Conservation (phyloP, 129 eudicot genomes). For the Scalesia atractyloides region DNA sequence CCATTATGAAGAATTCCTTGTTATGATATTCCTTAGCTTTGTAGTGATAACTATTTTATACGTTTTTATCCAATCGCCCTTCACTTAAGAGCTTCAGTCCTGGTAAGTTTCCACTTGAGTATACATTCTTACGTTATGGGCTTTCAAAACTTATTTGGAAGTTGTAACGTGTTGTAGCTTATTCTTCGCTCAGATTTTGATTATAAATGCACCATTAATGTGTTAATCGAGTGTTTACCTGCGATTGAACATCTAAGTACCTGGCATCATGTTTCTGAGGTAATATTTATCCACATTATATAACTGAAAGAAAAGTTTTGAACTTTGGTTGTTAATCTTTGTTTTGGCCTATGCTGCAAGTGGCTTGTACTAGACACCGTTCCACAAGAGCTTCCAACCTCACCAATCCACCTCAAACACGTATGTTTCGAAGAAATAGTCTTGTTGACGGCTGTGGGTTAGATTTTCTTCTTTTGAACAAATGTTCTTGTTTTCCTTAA, state of each 20-base stretch:
- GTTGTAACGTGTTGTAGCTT: background rate
- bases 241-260: constrained; percentile 6
- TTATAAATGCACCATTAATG: background rate
- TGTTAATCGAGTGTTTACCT: constrained; percentile 16
- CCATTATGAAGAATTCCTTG: too few species aligned
- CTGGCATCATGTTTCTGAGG: background rate
- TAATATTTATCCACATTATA: constrained; percentile 7
- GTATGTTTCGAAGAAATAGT: background rate
- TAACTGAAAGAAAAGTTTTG: background rate
- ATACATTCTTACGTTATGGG: background rate
- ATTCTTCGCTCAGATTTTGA: too few species aligned
- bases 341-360: constrained; percentile 1
- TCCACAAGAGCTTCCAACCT: constrained; percentile 12
- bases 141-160: background rate
- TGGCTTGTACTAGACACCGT: background rate
- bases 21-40: too few species aligned
- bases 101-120: background rate
- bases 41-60: background rate
- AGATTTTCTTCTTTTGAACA: too few species aligned
- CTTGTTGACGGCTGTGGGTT: too few species aligned
- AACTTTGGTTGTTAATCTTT: constrained; percentile 10
- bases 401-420: constrained; percentile 22
- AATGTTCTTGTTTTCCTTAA: too few species aligned
- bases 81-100: constrained; percentile 9
- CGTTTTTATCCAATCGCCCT: background rate